Base-by-base conservation (phyloP, 2,329 filamentous ascomycete genomes). In the Diaporthe eres region DNA sequence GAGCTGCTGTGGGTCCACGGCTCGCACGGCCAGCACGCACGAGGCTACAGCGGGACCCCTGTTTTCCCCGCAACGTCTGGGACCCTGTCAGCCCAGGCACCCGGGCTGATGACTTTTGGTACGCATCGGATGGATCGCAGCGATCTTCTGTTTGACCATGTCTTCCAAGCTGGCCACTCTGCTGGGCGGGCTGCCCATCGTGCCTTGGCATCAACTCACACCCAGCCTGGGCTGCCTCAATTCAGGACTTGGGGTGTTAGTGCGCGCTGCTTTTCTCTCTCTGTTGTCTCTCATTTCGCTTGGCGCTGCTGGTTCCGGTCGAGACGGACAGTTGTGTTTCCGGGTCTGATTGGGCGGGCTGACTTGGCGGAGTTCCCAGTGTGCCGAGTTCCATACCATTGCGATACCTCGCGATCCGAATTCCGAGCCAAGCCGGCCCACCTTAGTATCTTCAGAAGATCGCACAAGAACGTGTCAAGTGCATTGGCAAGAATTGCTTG, bases 81-180 rank as follows among this genome's bases (percentile, higher is more conserved):
- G 31, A 28, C 65, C 65, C 65, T 70, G 65, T 70, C 65, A 68
- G 31, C 65, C 65, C 65, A 70, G 65, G 65, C 65, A 70, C 65
- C 49, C 34, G 65, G 65, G 51, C n/a, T 39, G 65, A 70, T 55
- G 65, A 70, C 65, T 70, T 70, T 70, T 70, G 65, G 22, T 19
- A 55, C 49, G 65, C 65, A 70, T 70, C 65, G 65, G 65, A 70
- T 39, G 65, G 34, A 70, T 55, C 49, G 65, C 49, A 42, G 65
- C 49, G 34, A 70, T 70, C 65, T 70, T 28, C 49, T 39, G 31
- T 68, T 68, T 68, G 12, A 42, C 65, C 47, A 68, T 37, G 63
- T 42, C 65, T 25, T 15, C 31, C 47, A 68, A 39, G 19, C 31
- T 67, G 12, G 10, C 63, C 65, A 55, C 47, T 13, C 47, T 42